A percentile compares a stretch with the other conserved stretches of the same genome.
Evolutionary conservation across 306 rosid species (phyloP).

Genomic region (Vicia faba): DNA sequence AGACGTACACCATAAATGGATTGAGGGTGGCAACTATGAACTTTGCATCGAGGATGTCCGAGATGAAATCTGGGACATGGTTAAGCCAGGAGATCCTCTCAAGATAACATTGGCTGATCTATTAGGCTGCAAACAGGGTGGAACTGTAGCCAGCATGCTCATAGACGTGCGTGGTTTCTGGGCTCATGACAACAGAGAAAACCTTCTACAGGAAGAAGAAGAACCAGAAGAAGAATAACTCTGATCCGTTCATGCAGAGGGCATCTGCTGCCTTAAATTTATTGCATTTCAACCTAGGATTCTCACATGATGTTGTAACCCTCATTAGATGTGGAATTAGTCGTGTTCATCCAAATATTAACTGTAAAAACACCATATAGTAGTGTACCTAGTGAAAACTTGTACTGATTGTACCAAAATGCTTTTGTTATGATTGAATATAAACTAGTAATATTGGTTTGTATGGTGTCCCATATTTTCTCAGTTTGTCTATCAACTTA

Average conservation of each 20-base stretch:
- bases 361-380: conserved; percentile 1
- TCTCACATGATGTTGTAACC: conserved; percentile 43
- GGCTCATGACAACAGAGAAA: conserved; percentile 99
- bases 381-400: conserved; percentile 39
- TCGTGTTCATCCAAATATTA: conserved; percentile 34
- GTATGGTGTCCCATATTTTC: conserved; percentile 5
- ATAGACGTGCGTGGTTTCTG: conserved; percentile 98
- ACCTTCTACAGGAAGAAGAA: conserved; percentile 98
- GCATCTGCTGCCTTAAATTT: conserved; percentile 15
- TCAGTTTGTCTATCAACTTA: conserved; percentile 3
- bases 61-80: conserved; percentile 99
- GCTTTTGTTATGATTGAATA: conserved; percentile 20
- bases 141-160: conserved; percentile 99
- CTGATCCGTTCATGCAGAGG: conserved; percentile 28
- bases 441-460: conserved; percentile 24
- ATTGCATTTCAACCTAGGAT: conserved; percentile 18
- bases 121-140: conserved; percentile 93
- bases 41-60: conserved; percentile 96
- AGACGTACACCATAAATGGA: conserved; percentile 98
- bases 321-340: conserved; percentile 41
- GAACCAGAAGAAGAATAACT: conserved; percentile 94
- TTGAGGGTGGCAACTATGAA: conserved; percentile 97
- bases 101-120: conserved; percentile 77
- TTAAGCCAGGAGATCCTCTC: conserved; percentile 82
- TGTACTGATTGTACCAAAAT: conserved; percentile 20